Base-by-base conservation (phyloP, 2,329 filamentous ascomycete species). In the Alternaria metachromatica region DNA sequence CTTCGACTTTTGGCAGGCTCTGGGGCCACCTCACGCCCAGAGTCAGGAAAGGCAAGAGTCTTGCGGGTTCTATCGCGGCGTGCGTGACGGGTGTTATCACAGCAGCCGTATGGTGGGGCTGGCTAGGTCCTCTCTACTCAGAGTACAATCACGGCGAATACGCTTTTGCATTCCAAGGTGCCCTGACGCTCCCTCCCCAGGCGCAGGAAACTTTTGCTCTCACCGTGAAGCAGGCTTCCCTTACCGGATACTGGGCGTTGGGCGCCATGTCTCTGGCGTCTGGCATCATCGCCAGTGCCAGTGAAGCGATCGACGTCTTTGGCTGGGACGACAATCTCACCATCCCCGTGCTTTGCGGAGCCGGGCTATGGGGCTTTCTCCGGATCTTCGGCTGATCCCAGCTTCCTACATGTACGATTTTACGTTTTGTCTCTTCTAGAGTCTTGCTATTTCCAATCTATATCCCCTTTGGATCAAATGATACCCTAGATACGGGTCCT, bases 281-380 rank as follows among this genome's bases (percentile, higher is more conserved):
- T 7, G 96, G 96, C n/a, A 81, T 98, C 46, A 88, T 95, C 57
- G 96, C 94, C 45, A 93, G 94, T 60, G 89, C 90, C 48, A 97
- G 94, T 75, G 96, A 99, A 81, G 91, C 95, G 15, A 86, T 97
- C 49, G 94, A 99, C 81, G 76, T 98, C 0, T 97, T 94, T 78
- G 93, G 94, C 51, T 94, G 93, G 92, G 96, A 99, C 76, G 96
- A 99, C 82, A 99, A 99, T 81, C 84, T 99, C 72, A 98, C 95
- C 54, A 99, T 99, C 80, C 96, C 96, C 3, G 89, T 97, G 25
- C 85, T 99, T 54, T 97, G 93, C 77, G 94, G 94, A 23, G 82
- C 93, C 49, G 94, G 94, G 7, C 89, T 99, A 65, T 97, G 92
- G 90, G 92, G 91, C 0, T 97, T 99, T 79, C 85, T 98, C 73